phyloP scores from a whole-genome alignment of 139 green algal species.

The Picochlorum sp. region DNA sequence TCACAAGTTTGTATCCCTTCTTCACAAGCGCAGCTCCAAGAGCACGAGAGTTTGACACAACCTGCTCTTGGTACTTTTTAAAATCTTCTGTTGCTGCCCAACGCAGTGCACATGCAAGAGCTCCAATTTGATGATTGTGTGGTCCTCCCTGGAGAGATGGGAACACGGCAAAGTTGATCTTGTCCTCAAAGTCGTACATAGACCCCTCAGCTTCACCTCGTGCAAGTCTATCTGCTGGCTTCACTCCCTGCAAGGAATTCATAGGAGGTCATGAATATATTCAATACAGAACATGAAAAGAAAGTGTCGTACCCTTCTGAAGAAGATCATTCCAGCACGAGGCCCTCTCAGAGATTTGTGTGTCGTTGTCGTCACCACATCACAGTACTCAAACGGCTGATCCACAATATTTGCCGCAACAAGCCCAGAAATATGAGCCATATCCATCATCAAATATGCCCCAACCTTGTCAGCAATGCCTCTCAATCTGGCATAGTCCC shows the following conservation, averaged over 20 bases:
- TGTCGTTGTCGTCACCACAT: slow-evolving; percentile 85
- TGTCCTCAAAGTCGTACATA: slow-evolving; percentile 68
- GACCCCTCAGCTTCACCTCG: slow-evolving; percentile 47
- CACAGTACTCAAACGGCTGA: slow-evolving; percentile 70
- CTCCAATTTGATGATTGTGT: slow-evolving; percentile 87
- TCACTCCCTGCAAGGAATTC: slow-evolving; percentile 37
- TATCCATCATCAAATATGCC: slow-evolving; percentile 74
- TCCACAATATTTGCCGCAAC: slow-evolving; percentile 50
- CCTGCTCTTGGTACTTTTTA: slow-evolving; percentile 50
- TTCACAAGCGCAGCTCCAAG: slow-evolving; percentile 50
- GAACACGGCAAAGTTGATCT: slow-evolving; percentile 86
- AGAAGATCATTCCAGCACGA: slow-evolving; percentile 81
- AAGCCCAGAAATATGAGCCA: slow-evolving; percentile 79
- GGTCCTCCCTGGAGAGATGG: slow-evolving; percentile 75
- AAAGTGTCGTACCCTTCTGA: slow-evolving; percentile 35
- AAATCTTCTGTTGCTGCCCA: slow-evolving; percentile 47
- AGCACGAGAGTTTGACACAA: slow-evolving; percentile 58
- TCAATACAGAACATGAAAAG: background rate
- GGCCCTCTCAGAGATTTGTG: slow-evolving; percentile 82
- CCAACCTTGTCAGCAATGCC: slow-evolving; percentile 66
- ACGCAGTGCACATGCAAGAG: slow-evolving; percentile 73
- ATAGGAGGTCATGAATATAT: slow-evolving; percentile 15
- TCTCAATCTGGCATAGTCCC: slow-evolving; percentile 70
- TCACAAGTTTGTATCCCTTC: slow-evolving; percentile 73
- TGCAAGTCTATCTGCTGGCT: slow-evolving; percentile 40